These are phyloP conservation scores for Claviceps humidiphila DNA, from an alignment of 2,329 filamentous ascomycete genomes.

Conservation along the genomic window DNA sequence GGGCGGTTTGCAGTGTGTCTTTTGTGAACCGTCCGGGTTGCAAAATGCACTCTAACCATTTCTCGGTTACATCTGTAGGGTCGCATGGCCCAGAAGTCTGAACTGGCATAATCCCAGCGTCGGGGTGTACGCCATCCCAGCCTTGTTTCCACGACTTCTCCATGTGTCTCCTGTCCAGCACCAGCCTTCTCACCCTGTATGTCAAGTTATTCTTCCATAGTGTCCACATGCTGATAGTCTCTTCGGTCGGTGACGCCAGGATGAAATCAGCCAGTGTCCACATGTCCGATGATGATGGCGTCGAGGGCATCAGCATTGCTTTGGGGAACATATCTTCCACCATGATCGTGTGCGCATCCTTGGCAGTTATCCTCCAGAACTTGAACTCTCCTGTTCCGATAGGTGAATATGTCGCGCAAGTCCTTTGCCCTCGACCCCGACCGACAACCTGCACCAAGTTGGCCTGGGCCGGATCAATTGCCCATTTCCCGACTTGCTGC, in stretches of 20 bases:
- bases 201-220: conserved; percentile 77
- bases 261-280: conserved; percentile 73
- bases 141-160: conserved; percentile 47
- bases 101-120: conserved; percentile 39
- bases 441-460: conserved; percentile 65
- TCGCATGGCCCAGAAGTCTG: conserved; percentile 50
- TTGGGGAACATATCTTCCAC: conserved; percentile 60
- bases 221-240: conserved; percentile 53
- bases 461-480: conserved; percentile 65
- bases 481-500: conserved; percentile 59
- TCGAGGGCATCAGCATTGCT: conserved; percentile 47
- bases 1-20: conserved; percentile 68
- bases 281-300: conserved; percentile 57
- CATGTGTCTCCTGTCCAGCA: conserved; percentile 55
- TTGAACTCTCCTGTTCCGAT: conserved; percentile 85
- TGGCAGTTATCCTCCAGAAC: conserved; percentile 66
- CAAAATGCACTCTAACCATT: conserved; percentile 77
- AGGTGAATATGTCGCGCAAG: conserved; percentile 75
- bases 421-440: conserved; percentile 34
- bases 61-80: conserved; percentile 59
- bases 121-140: conserved; percentile 59
- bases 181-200: conserved; percentile 60
- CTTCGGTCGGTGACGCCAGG: conserved; percentile 41
- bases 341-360: conserved; percentile 48
- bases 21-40: conserved; percentile 70